phyloP scores from a whole-genome alignment of 1,284 basidiomycete genomes.

The Athelia psychrophila region DNA sequence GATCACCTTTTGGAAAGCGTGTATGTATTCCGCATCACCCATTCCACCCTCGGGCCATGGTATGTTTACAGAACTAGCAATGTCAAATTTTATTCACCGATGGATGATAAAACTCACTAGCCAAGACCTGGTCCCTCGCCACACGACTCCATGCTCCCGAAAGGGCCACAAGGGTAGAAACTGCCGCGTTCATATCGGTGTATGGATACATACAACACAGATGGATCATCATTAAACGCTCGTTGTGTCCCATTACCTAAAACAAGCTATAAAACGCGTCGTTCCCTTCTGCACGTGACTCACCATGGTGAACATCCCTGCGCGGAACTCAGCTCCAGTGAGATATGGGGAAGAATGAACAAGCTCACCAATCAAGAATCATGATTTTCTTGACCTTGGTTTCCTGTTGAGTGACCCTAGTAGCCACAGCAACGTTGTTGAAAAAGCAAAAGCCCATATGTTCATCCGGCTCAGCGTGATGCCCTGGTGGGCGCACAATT shows the following conservation, averaged over 20 bases:
- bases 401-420: slow-evolving; percentile 72
- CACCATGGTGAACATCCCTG: slow-evolving; percentile 98
- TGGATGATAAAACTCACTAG: slow-evolving; percentile 55
- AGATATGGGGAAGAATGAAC: slow-evolving; percentile 1
- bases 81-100: slow-evolving; percentile 12
- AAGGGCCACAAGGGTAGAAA: slow-evolving; percentile 93
- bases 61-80: slow-evolving; percentile 84
- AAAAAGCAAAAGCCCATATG: slow-evolving; percentile 99
- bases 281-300: slow-evolving; percentile 8
- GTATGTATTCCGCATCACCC: slow-evolving; percentile 94
- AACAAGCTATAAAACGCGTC: slow-evolving; percentile 1
- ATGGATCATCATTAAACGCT: slow-evolving; percentile 90
- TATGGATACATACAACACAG: slow-evolving; percentile 93
- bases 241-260: slow-evolving; percentile 95
- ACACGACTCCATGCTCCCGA: slow-evolving; percentile 83
- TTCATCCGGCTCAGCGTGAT: slow-evolving; percentile 97
- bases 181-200: slow-evolving; percentile 91
- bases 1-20: slow-evolving; percentile 93
- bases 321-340: slow-evolving; percentile 7
- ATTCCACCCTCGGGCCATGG: slow-evolving; percentile 92
- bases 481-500: slow-evolving; percentile 95
- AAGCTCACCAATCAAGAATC: slow-evolving; percentile 90
- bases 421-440: slow-evolving; percentile 96
- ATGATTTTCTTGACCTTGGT: slow-evolving; percentile 78
- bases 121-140: slow-evolving; percentile 84